phyloP scores from a whole-genome alignment of 2,329 filamentous ascomycete species.

The Apiospora phragmitis region DNA sequence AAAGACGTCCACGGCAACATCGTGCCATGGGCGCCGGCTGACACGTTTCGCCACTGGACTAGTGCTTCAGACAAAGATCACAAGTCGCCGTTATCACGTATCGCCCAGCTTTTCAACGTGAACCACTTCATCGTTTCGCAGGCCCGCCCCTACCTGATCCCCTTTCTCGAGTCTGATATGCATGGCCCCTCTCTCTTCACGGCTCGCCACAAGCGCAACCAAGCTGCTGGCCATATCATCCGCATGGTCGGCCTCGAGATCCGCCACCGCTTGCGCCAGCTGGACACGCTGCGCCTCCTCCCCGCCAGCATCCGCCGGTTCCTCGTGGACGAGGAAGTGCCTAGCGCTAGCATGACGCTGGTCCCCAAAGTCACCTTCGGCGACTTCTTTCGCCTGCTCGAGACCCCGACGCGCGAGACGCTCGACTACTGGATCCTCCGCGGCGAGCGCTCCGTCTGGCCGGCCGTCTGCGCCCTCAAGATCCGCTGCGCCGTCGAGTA shows the following conservation, averaged over 20 bases:
- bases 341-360: slow-evolving; percentile 75
- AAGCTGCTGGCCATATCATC: slow-evolving; percentile 58
- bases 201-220: slow-evolving; percentile 59
- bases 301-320: slow-evolving; percentile 71
- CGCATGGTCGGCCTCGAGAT: slow-evolving; percentile 75
- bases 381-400: slow-evolving; percentile 79
- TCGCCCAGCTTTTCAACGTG: slow-evolving; percentile 85
- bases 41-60: slow-evolving; percentile 70
- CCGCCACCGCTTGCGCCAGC: slow-evolving; percentile 76
- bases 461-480: slow-evolving; percentile 77
- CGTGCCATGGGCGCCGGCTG: slow-evolving; percentile 69
- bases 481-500: slow-evolving; percentile 84
- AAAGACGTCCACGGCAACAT: slow-evolving; percentile 75
- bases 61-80: slow-evolving; percentile 65
- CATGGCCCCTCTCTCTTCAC: slow-evolving; percentile 68
- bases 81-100: slow-evolving; percentile 61
- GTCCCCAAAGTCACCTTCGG: slow-evolving; percentile 73
- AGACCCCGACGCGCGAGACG: slow-evolving; percentile 74
- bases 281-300: slow-evolving; percentile 75
- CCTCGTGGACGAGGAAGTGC: slow-evolving; percentile 79
- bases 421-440: slow-evolving; percentile 83
- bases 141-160: slow-evolving; percentile 84
- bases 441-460: slow-evolving; percentile 90
- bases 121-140: slow-evolving; percentile 96
- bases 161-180: slow-evolving; percentile 79